phyloP scores from a whole-genome alignment of 441 rosid genomes.

The Eutrema salsugineum region DNA sequence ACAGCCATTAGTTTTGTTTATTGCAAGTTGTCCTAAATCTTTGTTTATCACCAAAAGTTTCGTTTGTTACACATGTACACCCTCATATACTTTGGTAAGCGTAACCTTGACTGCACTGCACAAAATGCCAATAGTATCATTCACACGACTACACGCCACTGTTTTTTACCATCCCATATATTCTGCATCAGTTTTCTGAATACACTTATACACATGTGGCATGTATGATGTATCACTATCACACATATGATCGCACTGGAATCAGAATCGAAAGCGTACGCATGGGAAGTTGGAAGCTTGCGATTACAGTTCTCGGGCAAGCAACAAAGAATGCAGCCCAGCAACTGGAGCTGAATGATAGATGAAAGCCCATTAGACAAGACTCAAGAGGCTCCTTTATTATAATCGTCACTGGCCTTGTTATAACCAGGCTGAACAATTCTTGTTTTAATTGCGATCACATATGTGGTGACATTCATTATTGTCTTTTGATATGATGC shows the following conservation, averaged over 20 bases:
- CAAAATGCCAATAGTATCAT: no score
- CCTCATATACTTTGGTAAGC: no score
- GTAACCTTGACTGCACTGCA: no score
- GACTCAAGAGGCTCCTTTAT: neutral
- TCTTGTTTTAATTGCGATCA: no score
- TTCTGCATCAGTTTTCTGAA: no score
- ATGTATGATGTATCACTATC: no score
- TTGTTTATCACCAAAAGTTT: neutral
- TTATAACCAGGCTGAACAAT: neutral
- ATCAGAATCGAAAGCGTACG: no score
- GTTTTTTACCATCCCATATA: no score
- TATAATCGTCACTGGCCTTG: neutral
- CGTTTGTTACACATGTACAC: neutral
- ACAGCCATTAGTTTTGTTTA: neutral
- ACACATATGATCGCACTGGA: no score
- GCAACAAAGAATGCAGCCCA: neutral
- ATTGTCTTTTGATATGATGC: neutral
- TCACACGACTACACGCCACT: no score
- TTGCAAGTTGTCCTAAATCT: no score
- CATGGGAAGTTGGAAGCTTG: neutral
- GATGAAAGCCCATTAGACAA: neutral
- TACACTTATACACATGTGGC: no score
- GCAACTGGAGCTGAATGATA: neutral
- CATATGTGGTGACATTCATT: neutral
- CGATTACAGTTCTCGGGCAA: neutral